Evolutionary conservation across 139 green algal genomes (phyloP), one percentile per base, ranked within the genome.

Genomic region (Monoraphidium neglectum): DNA sequence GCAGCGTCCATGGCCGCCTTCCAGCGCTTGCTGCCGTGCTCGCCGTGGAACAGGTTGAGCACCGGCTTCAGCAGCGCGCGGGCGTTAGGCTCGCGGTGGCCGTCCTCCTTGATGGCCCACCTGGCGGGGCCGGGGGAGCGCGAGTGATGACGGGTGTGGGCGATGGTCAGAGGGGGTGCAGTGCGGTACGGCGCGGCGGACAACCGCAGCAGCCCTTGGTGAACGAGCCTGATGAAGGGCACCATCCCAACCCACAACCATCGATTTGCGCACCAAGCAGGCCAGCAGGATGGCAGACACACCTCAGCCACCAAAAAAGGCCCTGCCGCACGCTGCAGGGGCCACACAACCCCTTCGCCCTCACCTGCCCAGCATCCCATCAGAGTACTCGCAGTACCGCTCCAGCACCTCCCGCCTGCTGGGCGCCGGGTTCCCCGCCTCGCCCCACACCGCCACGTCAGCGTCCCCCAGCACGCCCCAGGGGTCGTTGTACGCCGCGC

Each of bases 31-130:
- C 64, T 82, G 37, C 86, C 82, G 1, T 72, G 68, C 79, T 94
- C 91, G 2, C 86, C 90, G 67, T 94, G 84, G 71, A 97, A 96
- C 35, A 98, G 77, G 72, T 91, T 91, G n/a, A 97, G 82, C 56
- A 96, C 74, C 26, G 93, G 94, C 76, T 92, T 92, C 33, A 93
- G 77, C 16, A 97, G 63, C 1, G 82, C 79, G 61, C 93, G 87
- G 47, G 95, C 81, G 59, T 73, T 89, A 30, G 89, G 91, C 18
- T 87, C 76, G 26, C 63, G 32, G 60, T 84, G 72, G 3, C 88
- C 88, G 40, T 91, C 85, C 10, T 62, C 28, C 71, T 87, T 86
- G 21, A 85, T 67, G 6, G 26, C 46, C 80, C 78, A 94, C 33
- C 72, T 78, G 72, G 24, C 6, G 32, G 40, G 40, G 16, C 26